Conservation (phyloP, 352 stramenopile genomes). For the Globisporangium acanthophoron region DNA sequence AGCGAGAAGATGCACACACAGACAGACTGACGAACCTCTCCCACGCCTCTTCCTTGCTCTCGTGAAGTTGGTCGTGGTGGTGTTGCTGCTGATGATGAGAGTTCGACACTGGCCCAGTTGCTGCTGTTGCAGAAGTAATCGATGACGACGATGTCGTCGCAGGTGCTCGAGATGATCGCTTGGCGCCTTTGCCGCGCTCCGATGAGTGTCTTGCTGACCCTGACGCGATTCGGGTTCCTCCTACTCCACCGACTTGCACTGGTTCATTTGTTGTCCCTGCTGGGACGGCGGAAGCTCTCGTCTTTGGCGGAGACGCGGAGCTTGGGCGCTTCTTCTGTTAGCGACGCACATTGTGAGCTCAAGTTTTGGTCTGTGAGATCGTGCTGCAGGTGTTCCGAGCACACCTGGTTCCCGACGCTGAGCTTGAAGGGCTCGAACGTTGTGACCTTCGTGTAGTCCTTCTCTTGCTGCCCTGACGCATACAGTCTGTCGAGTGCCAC, state of each 20-base stretch:
- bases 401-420: slow-evolving; percentile 54
- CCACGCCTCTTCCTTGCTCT: slow-evolving; percentile 30
- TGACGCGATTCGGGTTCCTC: too few relatives aligned
- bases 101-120: background rate
- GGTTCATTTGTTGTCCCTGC: background rate
- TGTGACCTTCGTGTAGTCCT: slow-evolving; percentile 59
- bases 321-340: slow-evolving; percentile 6
- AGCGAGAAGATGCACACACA: background rate
- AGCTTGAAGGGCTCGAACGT: slow-evolving; percentile 47
- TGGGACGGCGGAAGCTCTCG: background rate
- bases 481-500: slow-evolving; percentile 21
- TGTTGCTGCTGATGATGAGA: slow-evolving; percentile 1
- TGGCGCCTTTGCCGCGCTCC: too few relatives aligned
- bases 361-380: too few relatives aligned
- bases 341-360: background rate
- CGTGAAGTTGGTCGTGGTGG: slow-evolving; percentile 5
- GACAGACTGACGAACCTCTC: slow-evolving; percentile 21
- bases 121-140: background rate
- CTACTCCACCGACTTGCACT: too few relatives aligned
- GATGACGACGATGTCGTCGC: background rate
- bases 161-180: too few relatives aligned
- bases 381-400: background rate
- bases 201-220: too few relatives aligned
- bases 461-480: slow-evolving; percentile 18
- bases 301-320: slow-evolving; percentile 9